phyloP scores from a whole-genome alignment of 306 rosid species.

The Bauhinia variegata region DNA sequence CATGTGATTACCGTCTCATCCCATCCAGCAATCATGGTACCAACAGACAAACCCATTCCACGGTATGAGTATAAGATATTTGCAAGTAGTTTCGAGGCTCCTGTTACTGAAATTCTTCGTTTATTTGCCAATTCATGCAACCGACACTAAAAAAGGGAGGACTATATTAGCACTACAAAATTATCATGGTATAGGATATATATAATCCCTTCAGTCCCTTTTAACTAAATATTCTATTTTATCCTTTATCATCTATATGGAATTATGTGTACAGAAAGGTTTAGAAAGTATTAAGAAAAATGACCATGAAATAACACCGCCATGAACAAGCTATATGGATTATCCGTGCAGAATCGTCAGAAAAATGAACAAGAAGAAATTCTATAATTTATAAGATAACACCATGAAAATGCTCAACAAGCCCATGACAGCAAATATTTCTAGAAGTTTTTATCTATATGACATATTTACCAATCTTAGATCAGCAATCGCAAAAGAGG shows the following conservation, averaged over 20 bases:
- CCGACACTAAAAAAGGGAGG: constrained; percentile 61
- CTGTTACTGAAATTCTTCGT: constrained; percentile 91
- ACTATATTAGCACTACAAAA: constrained; percentile 19
- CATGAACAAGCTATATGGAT: too few species aligned
- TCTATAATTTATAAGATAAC: too few species aligned
- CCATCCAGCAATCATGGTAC: constrained; percentile 99
- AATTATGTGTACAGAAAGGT: constrained; percentile 1
- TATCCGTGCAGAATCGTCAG: too few species aligned
- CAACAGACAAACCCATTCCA: constrained; percentile 97
- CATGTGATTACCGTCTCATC: constrained; percentile 77
- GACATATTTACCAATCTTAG: not conserved
- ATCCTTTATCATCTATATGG: not conserved
- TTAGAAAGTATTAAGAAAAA: too few species aligned
- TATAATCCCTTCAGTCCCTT: not conserved
- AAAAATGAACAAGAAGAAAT: too few species aligned
- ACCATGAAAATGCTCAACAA: not conserved
- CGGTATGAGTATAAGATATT: constrained; percentile 94
- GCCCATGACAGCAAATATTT: not conserved
- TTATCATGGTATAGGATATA: too few species aligned
- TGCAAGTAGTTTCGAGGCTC: constrained; percentile 94
- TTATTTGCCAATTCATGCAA: constrained; percentile 92
- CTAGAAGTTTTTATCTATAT: not conserved
- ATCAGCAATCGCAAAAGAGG: not conserved
- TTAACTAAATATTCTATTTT: constrained; percentile 12
- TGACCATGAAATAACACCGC: too few species aligned